A percentile compares a stretch with the other conserved stretches of the same genome.
These are phyloP conservation scores for Cytospora paraplurivora DNA, from an alignment of 2,329 filamentous ascomycete species.

Conservation along the genomic window DNA sequence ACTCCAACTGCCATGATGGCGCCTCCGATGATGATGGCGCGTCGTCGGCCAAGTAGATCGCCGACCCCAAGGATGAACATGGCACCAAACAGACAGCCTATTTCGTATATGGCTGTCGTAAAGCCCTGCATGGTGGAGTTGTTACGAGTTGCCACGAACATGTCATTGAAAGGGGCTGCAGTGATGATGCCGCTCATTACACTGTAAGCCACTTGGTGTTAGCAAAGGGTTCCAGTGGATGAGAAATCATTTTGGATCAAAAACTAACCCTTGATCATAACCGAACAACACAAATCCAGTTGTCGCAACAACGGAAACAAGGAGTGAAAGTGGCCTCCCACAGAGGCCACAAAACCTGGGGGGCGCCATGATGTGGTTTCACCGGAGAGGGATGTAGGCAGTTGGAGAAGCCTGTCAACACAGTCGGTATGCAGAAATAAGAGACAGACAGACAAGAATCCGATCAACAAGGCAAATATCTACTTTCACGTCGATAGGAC, in stretches of 20 bases:
- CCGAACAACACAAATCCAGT: conserved; percentile 64
- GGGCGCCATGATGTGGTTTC: conserved; percentile 47
- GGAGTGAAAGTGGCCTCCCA: conserved; percentile 57
- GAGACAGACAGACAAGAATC: not conserved
- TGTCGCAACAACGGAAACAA: conserved; percentile 64
- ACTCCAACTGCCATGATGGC: conserved; percentile 63
- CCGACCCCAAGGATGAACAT: conserved; percentile 54
- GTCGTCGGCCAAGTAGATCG: conserved; percentile 52
- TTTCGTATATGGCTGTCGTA: conserved; percentile 52
- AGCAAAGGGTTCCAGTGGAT: conserved; percentile 14
- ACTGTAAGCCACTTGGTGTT: conserved; percentile 32
- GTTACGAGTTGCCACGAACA: conserved; percentile 47
- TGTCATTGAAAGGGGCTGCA: conserved; percentile 50
- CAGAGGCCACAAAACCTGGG: conserved; percentile 60
- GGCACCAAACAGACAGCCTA: conserved; percentile 49
- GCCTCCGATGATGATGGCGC: conserved; percentile 59
- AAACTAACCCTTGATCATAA: conserved; percentile 53
- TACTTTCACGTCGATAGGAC: not conserved
- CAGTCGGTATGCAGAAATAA: not conserved
- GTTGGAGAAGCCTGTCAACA: not conserved
- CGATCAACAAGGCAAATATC: not conserved
- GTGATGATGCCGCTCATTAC: conserved; percentile 58
- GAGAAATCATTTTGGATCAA: not conserved
- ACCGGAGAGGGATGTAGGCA: not conserved
- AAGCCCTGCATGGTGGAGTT: conserved; percentile 51